Percentiles rank a stretch among this genome's conserved stretches.
phyloP scores from a whole-genome alignment of 768 basidiomycete species.

The Stropharia rugosoannulata region DNA sequence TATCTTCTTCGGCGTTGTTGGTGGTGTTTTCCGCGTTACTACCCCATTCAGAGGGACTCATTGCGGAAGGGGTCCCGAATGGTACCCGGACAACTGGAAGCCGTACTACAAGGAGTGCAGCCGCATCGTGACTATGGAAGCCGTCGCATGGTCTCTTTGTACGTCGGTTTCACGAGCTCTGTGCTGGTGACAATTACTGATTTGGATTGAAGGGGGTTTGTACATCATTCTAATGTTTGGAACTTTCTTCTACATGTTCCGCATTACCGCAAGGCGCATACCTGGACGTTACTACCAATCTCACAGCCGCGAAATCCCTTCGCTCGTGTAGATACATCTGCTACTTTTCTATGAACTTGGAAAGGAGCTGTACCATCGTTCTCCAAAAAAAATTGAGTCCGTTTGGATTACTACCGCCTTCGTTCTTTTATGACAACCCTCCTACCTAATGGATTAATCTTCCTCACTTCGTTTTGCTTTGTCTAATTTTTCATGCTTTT shows the following conservation, averaged over 20 bases:
- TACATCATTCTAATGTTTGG: slow-evolving; percentile 27
- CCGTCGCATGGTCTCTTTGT: slow-evolving; percentile 30
- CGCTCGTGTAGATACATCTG: not conserved
- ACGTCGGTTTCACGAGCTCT: slow-evolving; percentile 7
- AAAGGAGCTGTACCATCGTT: too few relatives aligned
- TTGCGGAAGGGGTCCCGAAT: slow-evolving; percentile 16
- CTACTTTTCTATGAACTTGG: too few relatives aligned
- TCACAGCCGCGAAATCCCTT: slow-evolving; percentile 3
- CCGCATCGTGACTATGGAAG: slow-evolving; percentile 27
- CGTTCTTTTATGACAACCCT: too few relatives aligned
- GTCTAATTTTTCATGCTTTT: too few relatives aligned
- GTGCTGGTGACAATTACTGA: not conserved
- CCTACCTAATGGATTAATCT: too few relatives aligned
- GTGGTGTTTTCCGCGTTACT: slow-evolving; percentile 25
- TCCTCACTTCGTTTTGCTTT: too few relatives aligned
- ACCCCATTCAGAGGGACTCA: slow-evolving; percentile 25
- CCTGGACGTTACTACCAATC: slow-evolving; percentile 24
- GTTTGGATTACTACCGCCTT: too few relatives aligned
- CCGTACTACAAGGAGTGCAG: slow-evolving; percentile 24
- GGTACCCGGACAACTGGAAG: slow-evolving; percentile 24
- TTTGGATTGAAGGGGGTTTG: slow-evolving; percentile 19
- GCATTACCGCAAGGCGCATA: slow-evolving; percentile 20
- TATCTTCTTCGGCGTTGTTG: slow-evolving; percentile 33
- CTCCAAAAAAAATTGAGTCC: too few relatives aligned
- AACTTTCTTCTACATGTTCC: slow-evolving; percentile 25